These are phyloP conservation scores for Aureobasidium uvarum DNA, from an alignment of 2,329 filamentous ascomycete species.

Conservation along the genomic window DNA sequence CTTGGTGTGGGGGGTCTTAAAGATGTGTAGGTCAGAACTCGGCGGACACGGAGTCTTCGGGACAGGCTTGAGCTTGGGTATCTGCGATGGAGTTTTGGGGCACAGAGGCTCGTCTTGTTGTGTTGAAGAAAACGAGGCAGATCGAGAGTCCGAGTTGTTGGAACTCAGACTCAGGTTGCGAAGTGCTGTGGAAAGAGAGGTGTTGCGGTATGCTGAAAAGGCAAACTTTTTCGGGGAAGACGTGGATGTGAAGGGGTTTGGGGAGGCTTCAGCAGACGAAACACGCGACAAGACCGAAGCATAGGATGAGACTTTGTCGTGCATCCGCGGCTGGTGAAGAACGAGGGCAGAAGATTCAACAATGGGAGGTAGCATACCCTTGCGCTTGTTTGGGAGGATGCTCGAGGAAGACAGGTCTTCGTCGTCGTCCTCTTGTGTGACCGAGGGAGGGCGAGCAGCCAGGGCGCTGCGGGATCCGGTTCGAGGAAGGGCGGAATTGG, in stretches of 20 bases:
- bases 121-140: constrained; percentile 24
- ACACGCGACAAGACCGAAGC: constrained; percentile 36
- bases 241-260: neutral
- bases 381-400: constrained; percentile 45
- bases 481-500: constrained; percentile 30
- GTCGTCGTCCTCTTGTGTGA: constrained; percentile 20
- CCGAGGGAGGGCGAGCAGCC: constrained; percentile 8
- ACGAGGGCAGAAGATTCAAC: constrained; percentile 28
- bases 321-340: constrained; percentile 30
- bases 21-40: constrained; percentile 11
- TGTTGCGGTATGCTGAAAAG: constrained; percentile 20
- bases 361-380: constrained; percentile 51
- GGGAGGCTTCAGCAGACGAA: constrained; percentile 33
- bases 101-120: constrained; percentile 26
- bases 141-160: constrained; percentile 23
- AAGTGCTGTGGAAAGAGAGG: constrained; percentile 29
- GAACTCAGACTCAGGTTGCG: constrained; percentile 27
- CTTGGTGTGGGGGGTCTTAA: constrained; percentile 27
- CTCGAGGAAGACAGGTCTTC: constrained; percentile 38
- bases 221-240: neutral
- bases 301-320: constrained; percentile 33
- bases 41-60: constrained; percentile 25
- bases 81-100: constrained; percentile 30
- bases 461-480: constrained; percentile 28
- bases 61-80: constrained; percentile 28